Evolutionary conservation across 75 land plant species (phyloP).

Genomic region (Pseudotsuga menziesii): DNA sequence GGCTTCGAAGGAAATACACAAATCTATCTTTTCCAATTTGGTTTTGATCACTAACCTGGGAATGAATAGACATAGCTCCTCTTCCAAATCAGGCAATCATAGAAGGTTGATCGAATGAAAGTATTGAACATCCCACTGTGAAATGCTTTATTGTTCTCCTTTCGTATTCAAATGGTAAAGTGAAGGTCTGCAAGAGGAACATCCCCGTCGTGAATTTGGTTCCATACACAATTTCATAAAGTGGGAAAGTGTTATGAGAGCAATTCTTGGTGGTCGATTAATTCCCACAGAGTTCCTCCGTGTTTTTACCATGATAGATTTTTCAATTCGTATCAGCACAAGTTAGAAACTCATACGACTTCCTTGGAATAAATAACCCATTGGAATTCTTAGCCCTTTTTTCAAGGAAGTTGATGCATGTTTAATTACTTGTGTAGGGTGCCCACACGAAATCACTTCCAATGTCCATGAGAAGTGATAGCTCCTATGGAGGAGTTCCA

Average conservation of each 20-base stretch:
- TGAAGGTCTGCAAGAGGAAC: slow-evolving; percentile 35
- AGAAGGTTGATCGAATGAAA: slow-evolving; percentile 32
- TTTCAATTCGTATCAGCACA: slow-evolving; percentile 46
- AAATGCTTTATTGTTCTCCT: slow-evolving; percentile 13
- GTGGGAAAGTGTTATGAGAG: slow-evolving; percentile 27
- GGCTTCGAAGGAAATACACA: slow-evolving; percentile 50
- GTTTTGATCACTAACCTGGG: slow-evolving; percentile 20
- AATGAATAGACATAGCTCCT: slow-evolving; percentile 37
- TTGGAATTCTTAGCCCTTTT: neutral
- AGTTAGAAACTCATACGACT: slow-evolving; percentile 32
- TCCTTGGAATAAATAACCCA: slow-evolving; percentile 35
- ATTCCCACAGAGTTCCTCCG: neutral
- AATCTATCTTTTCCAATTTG: slow-evolving; percentile 10
- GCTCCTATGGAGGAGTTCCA: slow-evolving; percentile 49
- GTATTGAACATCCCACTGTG: slow-evolving; percentile 47
- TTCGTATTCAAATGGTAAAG: neutral
- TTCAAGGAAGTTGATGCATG: neutral
- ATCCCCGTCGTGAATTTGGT: slow-evolving; percentile 46
- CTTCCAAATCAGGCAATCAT: slow-evolving; percentile 61
- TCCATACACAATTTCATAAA: slow-evolving; percentile 40
- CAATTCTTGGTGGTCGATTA: slow-evolving; percentile 20
- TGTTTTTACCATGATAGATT: slow-evolving; percentile 24
- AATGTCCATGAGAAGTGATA: slow-evolving; percentile 48
- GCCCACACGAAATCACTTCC: slow-evolving; percentile 48
- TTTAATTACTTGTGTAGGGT: slow-evolving; percentile 31